Evolutionary conservation across 345 rosid genomes (phyloP), one percentile per base, ranked within the genome.

Genomic region (Garcia nutans): DNA sequence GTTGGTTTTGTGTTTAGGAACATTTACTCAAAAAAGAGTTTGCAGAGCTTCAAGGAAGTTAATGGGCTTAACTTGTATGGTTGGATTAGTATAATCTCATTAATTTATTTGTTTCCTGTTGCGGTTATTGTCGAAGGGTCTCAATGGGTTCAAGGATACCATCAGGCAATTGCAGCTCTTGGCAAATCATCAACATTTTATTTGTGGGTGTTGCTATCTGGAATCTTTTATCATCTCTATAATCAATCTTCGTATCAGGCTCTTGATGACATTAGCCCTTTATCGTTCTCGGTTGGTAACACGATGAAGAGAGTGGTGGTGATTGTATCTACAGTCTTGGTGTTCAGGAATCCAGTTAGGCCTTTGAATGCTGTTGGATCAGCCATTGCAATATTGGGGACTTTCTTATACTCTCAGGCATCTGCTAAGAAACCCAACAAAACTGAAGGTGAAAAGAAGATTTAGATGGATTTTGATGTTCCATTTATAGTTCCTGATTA

Each of bases 231-330:
- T 81, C 98, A 94, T 85, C 85, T 94, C 17, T 94, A 94, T 72
- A 94, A 94, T 68, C 98, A 94, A 57, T 91, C 97, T 17, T 94
- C 98, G 8, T 93, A 95, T 75, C 97, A 93, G 86, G 98, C 99
- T 1, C 94, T 95, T 15, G 99, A 95, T 57, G 93, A 95, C 79
- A 95, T 95, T 71, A 95, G 96, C 74, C 99, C 99, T 3, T 85
- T 93, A 73, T 87, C 96, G 17, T 93, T 93, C 84, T 95, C 97
- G 0, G 96, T 93, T 2, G 96, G 99, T 31, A 95, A 93, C 75
- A 93, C 97, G 0, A 95, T 95, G 98, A 95, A 93, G 97, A 82
- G 99, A 72, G 90, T 91, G 6, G 98, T 89, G 81, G 99, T 95
- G 81, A 95, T 95, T 72, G 90, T 93, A 57, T 86, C 99, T 2